Evolutionary conservation across 495 filamentous ascomycete species (phyloP).

Genomic region (Darksidea phi): DNA sequence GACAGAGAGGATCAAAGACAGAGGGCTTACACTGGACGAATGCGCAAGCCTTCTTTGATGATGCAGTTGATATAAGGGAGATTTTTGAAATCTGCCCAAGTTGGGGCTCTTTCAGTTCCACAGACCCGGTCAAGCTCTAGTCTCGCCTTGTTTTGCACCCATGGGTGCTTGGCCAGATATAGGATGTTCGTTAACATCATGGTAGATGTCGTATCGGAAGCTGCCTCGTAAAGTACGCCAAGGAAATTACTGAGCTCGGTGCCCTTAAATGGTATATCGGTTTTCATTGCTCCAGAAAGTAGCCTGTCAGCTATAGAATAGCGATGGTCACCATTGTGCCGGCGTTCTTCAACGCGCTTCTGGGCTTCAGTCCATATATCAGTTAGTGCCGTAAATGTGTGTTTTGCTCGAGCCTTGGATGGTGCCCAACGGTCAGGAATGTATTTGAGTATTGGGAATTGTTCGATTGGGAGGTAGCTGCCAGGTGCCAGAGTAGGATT

Average conservation of each 20-base stretch:
- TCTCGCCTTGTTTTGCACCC: constrained; percentile 38
- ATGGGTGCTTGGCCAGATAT: constrained; percentile 14
- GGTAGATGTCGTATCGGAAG: constrained; percentile 14
- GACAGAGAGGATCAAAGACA: constrained; percentile 29
- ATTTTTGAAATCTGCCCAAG: constrained; percentile 41
- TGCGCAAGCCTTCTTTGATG: constrained; percentile 47
- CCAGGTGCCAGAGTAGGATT: constrained; percentile 12
- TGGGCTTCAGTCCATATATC: constrained; percentile 7
- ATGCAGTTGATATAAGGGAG: constrained; percentile 48
- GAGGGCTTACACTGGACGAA: constrained; percentile 40
- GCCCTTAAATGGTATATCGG: background rate
- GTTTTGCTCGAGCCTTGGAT: constrained; percentile 8
- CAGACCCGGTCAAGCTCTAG: constrained; percentile 36
- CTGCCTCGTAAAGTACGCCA: constrained; percentile 8
- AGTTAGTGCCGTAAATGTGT: background rate
- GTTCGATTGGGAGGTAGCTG: constrained; percentile 11
- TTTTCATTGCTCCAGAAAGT: background rate
- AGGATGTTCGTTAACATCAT: constrained; percentile 9
- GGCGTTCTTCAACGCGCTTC: background rate
- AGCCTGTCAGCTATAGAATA: constrained; percentile 11
- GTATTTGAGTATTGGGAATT: constrained; percentile 25
- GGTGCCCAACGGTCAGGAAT: constrained; percentile 13
- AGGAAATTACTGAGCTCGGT: constrained; percentile 8
- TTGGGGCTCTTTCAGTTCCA: constrained; percentile 42
- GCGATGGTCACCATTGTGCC: constrained; percentile 11